Evolutionary conservation across 2,329 filamentous ascomycete species (phyloP).

Genomic region (Pseudocercospora fuligena): DNA sequence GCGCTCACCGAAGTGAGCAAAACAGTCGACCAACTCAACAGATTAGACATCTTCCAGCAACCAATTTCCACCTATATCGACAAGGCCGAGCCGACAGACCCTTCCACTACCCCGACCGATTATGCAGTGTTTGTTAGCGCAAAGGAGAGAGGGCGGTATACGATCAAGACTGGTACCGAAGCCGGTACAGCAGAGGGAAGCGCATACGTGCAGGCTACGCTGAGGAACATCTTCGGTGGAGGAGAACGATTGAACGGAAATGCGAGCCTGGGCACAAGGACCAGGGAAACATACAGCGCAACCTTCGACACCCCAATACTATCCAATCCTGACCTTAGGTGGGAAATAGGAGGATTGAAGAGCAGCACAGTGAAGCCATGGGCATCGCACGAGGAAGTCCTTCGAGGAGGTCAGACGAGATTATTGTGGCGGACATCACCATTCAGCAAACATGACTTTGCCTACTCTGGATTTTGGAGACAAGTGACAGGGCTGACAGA

Average conservation of each 20-base stretch:
- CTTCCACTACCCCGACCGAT: slow-evolving; percentile 74
- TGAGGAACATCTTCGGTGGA: slow-evolving; percentile 92
- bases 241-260: slow-evolving; percentile 88
- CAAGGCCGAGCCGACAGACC: slow-evolving; percentile 69
- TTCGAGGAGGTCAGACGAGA: slow-evolving; percentile 77
- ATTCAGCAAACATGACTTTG: slow-evolving; percentile 72
- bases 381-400: slow-evolving; percentile 90
- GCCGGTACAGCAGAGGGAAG: slow-evolving; percentile 92
- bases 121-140: slow-evolving; percentile 80
- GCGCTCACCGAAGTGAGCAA: slow-evolving; percentile 73
- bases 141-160: slow-evolving; percentile 78
- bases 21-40: slow-evolving; percentile 74
- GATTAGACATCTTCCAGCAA: slow-evolving; percentile 86
- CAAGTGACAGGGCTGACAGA: slow-evolving; percentile 80
- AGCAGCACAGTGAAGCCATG: slow-evolving; percentile 81
- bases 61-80: slow-evolving; percentile 83
- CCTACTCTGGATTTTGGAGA: slow-evolving; percentile 83
- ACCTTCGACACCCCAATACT: slow-evolving; percentile 81
- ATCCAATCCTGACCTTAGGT: slow-evolving; percentile 79
- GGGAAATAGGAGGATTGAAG: slow-evolving; percentile 83
- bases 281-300: slow-evolving; percentile 87
- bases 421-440: slow-evolving; percentile 71
- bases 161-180: slow-evolving; percentile 93
- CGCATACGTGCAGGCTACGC: slow-evolving; percentile 83
- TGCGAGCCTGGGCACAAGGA: slow-evolving; percentile 86